These are phyloP conservation scores for Vigna hirtella DNA, from an alignment of 306 rosid genomes.

Conservation along the genomic window DNA sequence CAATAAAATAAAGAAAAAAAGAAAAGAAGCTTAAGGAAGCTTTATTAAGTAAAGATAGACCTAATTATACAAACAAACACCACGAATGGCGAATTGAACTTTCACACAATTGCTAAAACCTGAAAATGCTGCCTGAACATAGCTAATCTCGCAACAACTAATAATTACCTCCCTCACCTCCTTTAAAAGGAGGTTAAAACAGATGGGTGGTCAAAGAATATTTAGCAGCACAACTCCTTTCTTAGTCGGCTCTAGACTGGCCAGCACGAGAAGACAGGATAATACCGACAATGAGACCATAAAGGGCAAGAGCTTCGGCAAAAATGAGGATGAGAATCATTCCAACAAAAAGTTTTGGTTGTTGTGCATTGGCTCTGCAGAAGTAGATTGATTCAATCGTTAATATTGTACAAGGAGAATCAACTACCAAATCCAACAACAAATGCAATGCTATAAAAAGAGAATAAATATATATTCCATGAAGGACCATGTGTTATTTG, in stretches of 20 bases:
- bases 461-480: background rate
- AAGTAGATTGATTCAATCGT: background rate
- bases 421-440: background rate
- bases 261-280: slow-evolving; percentile 33
- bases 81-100: slow-evolving; percentile 14
- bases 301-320: slow-evolving; percentile 31
- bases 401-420: background rate
- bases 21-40: slow-evolving; percentile 19
- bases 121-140: slow-evolving; percentile 26
- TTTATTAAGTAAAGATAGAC: slow-evolving; percentile 6
- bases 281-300: slow-evolving; percentile 27
- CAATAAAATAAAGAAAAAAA: background rate
- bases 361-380: slow-evolving; percentile 31
- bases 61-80: slow-evolving; percentile 28
- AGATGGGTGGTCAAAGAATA: slow-evolving; percentile 22
- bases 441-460: slow-evolving; percentile 12
- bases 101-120: slow-evolving; percentile 19
- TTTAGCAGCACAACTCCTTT: slow-evolving; percentile 9
- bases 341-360: slow-evolving; percentile 33
- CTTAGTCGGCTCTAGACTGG: slow-evolving; percentile 30
- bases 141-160: background rate
- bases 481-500: background rate
- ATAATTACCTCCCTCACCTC: slow-evolving; percentile 17
- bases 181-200: slow-evolving; percentile 2
- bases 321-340: slow-evolving; percentile 30